Conservation (phyloP, 192 early-diverging fungal species). For the Podila minutissima region DNA sequence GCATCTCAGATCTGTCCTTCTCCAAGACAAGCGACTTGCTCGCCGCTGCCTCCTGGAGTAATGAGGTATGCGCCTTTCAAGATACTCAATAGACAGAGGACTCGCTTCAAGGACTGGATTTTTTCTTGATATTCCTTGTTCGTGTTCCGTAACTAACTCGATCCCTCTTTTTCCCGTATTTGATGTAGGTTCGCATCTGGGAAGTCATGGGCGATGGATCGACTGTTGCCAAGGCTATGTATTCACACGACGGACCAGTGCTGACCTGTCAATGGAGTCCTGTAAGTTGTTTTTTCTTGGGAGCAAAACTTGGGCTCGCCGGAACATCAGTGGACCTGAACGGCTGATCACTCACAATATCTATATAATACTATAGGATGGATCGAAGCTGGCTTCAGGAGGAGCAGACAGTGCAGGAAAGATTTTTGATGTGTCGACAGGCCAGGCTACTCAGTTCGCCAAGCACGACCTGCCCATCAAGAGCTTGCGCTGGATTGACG, state of each 20-base stretch:
- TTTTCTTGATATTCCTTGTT: background rate
- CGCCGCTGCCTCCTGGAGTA: constrained; percentile 92
- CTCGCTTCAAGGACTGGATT: background rate
- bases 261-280: constrained; percentile 87
- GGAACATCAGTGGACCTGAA: background rate
- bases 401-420: constrained; percentile 91
- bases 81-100: too few relatives aligned
- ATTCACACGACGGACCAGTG: constrained; percentile 86
- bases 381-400: constrained; percentile 88
- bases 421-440: constrained; percentile 85
- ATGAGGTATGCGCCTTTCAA: constrained; percentile 59
- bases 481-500: constrained; percentile 82
- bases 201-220: constrained; percentile 86
- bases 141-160: background rate
- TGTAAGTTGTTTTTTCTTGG: constrained; percentile 52
- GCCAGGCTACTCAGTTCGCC: constrained; percentile 87
- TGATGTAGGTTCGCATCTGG: constrained; percentile 87
- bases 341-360: background rate
- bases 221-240: constrained; percentile 84
- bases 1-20: constrained; percentile 83
- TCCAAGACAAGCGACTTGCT: constrained; percentile 85
- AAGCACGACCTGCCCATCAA: constrained; percentile 92
- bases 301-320: background rate
- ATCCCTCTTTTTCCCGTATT: background rate
- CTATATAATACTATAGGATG: constrained; percentile 69